Evolutionary conservation across 2,329 filamentous ascomycete species (phyloP), one percentile per base, ranked within the genome.

Genomic region (Davidsoniella neocaledoniae): DNA sequence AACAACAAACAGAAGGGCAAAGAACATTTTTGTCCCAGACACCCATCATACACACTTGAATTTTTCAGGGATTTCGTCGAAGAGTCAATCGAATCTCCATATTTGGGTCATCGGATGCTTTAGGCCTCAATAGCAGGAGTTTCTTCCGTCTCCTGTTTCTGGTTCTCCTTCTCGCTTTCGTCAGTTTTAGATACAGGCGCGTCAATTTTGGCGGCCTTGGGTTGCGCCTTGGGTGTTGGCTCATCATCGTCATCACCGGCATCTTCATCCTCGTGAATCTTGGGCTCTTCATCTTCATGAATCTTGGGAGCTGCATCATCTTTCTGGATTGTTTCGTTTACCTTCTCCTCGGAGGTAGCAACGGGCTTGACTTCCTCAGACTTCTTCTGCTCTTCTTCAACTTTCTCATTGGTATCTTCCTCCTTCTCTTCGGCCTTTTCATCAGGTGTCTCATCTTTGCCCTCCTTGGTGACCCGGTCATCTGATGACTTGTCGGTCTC

Each of bases 401-500:
- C 16, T 26, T 43, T 29, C 17, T 19, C 25, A 25, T 17, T 17
- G 26, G 17, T 10, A 14, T 29, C 48, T 12, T 46, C 23, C 16
- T 37, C 14, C 14, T 54, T 50, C 46, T 43, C 46, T n/a, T 40
- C 36, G 21, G 21, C 21, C 21, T 33, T 8, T 33, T 33, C 26
- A 33, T 33, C 7, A 33, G 26, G 10, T n/a, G 49, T 37, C 16
- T 52, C 38, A 10, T 50, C 50, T 17, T 53, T 46, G 7, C 43
- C 50, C 36, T 55, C 48, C 37, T 51, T 48, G 23, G 8, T 39
- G 9, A 50, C 43, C 21, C 58, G 55, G 0, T 56, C 55, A 46
- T 60, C 51, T 0, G 57, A 58, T 1, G 56, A 57, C 21, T 58
- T 58, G 7, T 57, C 58, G 36, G 56, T 42, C 23, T 53, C 52